phyloP scores from a whole-genome alignment of 2,329 filamentous ascomycete species.

The Fusarium camptoceras region DNA sequence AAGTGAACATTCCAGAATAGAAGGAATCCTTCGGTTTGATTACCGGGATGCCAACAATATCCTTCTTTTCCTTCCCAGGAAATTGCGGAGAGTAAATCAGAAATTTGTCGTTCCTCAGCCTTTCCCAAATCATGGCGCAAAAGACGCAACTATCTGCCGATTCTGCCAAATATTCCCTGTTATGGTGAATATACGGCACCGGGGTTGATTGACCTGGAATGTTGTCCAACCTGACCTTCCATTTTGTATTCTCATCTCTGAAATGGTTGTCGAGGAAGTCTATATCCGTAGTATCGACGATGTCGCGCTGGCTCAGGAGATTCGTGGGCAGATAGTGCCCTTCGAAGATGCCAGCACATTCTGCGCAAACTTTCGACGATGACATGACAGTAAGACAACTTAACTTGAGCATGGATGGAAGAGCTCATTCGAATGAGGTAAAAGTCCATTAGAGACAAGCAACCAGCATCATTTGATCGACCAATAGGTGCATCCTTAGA shows the following conservation, averaged over 20 bases:
- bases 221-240: conserved; percentile 17
- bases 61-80: not conserved
- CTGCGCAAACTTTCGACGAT: conserved; percentile 5
- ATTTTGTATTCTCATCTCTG: not conserved
- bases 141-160: conserved; percentile 23
- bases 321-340: conserved; percentile 16
- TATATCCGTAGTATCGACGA: conserved; percentile 2
- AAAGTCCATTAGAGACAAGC: not conserved
- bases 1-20: conserved; percentile 13
- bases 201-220: not conserved
- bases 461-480: not conserved
- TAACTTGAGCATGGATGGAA: not conserved
- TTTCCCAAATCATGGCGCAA: conserved; percentile 33
- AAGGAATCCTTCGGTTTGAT: not conserved
- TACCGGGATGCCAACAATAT: conserved; percentile 17
- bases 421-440: not conserved
- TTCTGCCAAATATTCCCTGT: conserved; percentile 1
- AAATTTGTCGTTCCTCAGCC: conserved; percentile 2
- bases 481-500: not conserved
- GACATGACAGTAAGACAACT: not conserved
- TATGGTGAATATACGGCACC: conserved; percentile 21
- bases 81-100: not conserved
- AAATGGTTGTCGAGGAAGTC: not conserved
- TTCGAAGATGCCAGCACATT: conserved; percentile 27
- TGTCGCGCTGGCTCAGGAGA: not conserved